Conservation (phyloP, 1,139 yeast species). For the Debaryomycetaceae sp. region DNA sequence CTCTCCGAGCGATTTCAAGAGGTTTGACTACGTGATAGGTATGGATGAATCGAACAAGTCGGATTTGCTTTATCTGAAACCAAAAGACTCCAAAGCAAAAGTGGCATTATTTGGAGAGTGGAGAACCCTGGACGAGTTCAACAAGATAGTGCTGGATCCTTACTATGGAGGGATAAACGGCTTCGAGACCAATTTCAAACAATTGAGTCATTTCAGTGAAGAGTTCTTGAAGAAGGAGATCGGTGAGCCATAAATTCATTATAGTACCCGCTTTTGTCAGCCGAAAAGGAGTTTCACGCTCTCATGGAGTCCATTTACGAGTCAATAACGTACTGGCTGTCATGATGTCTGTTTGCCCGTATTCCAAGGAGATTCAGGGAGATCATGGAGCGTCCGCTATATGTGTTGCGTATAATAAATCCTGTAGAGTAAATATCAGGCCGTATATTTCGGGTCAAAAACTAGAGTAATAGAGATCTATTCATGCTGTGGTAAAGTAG, state of each 20-base stretch:
- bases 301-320: no score
- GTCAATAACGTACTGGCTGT: no score
- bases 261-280: no score
- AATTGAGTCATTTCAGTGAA: conserved; percentile 68
- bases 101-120: conserved; percentile 75
- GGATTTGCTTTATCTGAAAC: conserved; percentile 58
- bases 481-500: background rate
- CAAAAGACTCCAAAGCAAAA: conserved; percentile 48
- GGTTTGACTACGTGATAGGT: conserved; percentile 79
- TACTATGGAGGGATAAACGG: conserved; percentile 87
- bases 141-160: conserved; percentile 76
- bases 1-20: conserved; percentile 49
- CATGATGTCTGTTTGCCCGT: no score
- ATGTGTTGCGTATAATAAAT: background rate
- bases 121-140: conserved; percentile 50
- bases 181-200: conserved; percentile 74
- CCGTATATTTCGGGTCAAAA: background rate
- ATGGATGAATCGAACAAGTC: conserved; percentile 74
- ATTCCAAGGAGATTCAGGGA: no score
- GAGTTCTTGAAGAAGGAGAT: conserved; percentile 56
- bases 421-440: background rate
- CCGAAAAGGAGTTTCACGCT: no score
- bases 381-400: no score
- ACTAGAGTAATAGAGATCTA: background rate
- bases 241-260: conserved; percentile 10